Percentiles rank a stretch among this genome's conserved stretches.
These are phyloP conservation scores for Cordyceps farinosa DNA, from an alignment of 2,329 filamentous ascomycete species.

Conservation along the genomic window DNA sequence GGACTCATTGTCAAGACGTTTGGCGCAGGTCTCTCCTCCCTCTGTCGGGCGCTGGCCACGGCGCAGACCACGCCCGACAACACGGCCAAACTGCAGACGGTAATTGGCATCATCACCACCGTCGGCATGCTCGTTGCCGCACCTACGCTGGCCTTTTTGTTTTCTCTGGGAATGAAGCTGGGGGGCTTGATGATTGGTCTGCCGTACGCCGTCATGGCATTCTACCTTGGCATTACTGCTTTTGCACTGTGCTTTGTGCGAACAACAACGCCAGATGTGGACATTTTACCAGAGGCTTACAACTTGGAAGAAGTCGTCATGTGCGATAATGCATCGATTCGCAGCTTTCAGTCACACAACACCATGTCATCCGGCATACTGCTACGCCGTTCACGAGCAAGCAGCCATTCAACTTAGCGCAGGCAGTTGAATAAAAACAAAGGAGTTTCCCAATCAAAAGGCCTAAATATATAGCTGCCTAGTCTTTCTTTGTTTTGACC, in stretches of 20 bases:
- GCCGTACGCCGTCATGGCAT: slow-evolving; percentile 23
- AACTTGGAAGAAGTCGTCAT: neutral
- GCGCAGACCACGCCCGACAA: slow-evolving; percentile 22
- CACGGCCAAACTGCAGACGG: slow-evolving; percentile 28
- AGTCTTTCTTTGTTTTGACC: slow-evolving; percentile 24
- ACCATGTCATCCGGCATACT: neutral
- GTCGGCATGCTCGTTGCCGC: slow-evolving; percentile 24
- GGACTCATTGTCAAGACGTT: slow-evolving; percentile 25
- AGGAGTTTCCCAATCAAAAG: too few relatives aligned
- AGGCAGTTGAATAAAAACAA: too few relatives aligned
- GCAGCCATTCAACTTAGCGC: neutral
- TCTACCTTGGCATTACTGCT: slow-evolving; percentile 10
- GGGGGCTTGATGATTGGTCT: slow-evolving; percentile 27
- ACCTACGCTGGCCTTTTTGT: slow-evolving; percentile 27
- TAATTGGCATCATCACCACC: slow-evolving; percentile 28
- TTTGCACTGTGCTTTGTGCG: slow-evolving; percentile 12
- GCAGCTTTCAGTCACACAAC: neutral
- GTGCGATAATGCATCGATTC: neutral
- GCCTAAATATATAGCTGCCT: too few relatives aligned
- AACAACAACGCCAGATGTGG: neutral
- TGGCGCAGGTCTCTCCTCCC: slow-evolving; percentile 21
- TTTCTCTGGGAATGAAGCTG: slow-evolving; percentile 24
- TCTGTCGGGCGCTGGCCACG: slow-evolving; percentile 23
- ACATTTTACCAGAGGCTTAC: neutral
- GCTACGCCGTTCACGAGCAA: neutral